Conservation (phyloP, 129 eudicot genomes). For the Logfia minima region DNA sequence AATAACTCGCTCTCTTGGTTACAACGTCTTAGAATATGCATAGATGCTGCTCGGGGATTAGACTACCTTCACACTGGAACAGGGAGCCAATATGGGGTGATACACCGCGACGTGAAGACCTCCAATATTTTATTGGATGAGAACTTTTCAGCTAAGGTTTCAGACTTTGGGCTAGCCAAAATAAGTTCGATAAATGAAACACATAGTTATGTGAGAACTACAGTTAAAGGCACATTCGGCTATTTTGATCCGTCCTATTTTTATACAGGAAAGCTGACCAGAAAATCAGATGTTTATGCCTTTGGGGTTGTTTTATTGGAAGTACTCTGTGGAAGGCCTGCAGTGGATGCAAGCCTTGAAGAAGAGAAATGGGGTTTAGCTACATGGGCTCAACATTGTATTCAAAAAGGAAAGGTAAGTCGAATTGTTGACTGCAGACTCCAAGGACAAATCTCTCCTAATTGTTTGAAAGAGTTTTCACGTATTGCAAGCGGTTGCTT, state of each 20-base stretch:
- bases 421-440: constrained; percentile 5
- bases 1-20: neutral
- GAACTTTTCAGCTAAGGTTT: neutral
- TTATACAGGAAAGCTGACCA: neutral
- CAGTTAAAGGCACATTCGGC: too few species aligned
- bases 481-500: neutral
- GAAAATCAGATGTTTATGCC: constrained; percentile 1
- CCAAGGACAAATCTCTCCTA: neutral
- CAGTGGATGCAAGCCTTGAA: neutral
- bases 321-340: neutral
- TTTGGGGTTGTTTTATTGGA: constrained; percentile 9
- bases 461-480: neutral
- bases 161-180: constrained; percentile 9
- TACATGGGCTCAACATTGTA: neutral
- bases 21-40: constrained; percentile 2
- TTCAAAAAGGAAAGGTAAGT: neutral
- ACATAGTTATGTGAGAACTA: neutral
- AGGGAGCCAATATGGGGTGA: neutral
- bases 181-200: neutral
- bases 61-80: constrained; percentile 8
- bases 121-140: neutral
- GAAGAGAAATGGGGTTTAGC: neutral
- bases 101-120: neutral
- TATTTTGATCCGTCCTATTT: neutral
- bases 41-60: neutral